Evolutionary conservation across 1,284 basidiomycete genomes (phyloP), one percentile per base, ranked within the genome.

Genomic region (Ceratobasidium papillatum): DNA sequence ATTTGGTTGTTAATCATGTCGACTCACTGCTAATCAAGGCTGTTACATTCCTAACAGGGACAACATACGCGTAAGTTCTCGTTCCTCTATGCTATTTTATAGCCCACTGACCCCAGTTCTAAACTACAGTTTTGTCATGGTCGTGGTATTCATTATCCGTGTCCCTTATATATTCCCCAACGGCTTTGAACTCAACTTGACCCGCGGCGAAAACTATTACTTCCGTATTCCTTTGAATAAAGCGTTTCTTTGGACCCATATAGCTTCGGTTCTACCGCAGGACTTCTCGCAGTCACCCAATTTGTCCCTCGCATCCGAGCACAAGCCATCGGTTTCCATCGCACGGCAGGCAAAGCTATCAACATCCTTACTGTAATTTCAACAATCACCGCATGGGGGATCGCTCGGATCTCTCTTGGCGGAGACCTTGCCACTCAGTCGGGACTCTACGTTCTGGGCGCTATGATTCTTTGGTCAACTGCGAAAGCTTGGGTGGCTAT

Each of bases 321-420:
- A 2, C 58, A 32, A 22, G 58, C 58, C 2, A 61, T 61, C 14
- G n/a, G n/a, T 22, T 38, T 61, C 41, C 58, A 61, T 61, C 58
- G 62, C 5, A 64, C 45, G 19, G 27, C 43, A n/a, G 62, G 62
- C 38, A 64, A 49, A 32, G 25, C 30, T 8, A 19, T 64, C 62
- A 64, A 45, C 34, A 54, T 68, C 36, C 38, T 68, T 5, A 68
- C 65, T 8, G 34, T 68, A 8, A 56, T 68, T 66, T 68, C 65
- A 14, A 64, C 41, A 22, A 27, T 64, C 5, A 68, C 30, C 17
- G 51, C 51, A 38, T 68, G 65, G 34, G 65, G 51, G 4, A 43
- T 68, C 11, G 65, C 51, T 14, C 65, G 25, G 25, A 36, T 54
- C 19, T 54, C 65, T 34, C 52, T 54, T 27, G 65, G 65, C 7